phyloP scores from a whole-genome alignment of 75 land plant species.

The Selaginella tamariscina region DNA sequence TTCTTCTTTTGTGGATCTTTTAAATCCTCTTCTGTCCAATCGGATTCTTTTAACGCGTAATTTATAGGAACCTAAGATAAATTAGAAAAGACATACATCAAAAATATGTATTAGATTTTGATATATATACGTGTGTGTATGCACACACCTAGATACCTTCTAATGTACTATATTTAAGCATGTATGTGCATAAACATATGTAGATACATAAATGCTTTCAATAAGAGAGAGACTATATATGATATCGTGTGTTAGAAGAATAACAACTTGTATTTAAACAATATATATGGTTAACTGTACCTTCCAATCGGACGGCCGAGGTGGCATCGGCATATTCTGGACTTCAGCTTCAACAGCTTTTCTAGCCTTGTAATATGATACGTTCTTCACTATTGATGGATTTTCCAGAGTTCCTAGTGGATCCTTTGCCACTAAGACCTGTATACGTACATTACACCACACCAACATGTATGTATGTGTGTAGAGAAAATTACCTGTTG shows the following conservation, averaged over 20 bases:
- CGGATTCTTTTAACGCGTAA: constrained; percentile 48
- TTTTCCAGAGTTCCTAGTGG: constrained; percentile 66
- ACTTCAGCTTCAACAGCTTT: constrained; percentile 67
- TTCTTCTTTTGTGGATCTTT: constrained; percentile 49
- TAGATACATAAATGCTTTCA: no score
- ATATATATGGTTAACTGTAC: no score
- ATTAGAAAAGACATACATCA: not conserved
- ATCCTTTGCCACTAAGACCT: constrained; percentile 60
- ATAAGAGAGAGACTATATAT: not conserved
- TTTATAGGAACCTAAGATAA: not conserved
- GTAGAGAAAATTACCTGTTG: constrained; percentile 47
- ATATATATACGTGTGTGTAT: not conserved
- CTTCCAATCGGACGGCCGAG: constrained; percentile 74
- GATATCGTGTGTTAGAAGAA: not conserved
- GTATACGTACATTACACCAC: constrained; percentile 7
- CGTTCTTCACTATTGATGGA: constrained; percentile 61
- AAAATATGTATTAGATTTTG: not conserved
- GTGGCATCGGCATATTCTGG: constrained; percentile 59
- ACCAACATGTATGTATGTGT: not conserved
- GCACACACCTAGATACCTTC: not conserved
- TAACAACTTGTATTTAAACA: not conserved
- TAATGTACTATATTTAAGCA: not conserved
- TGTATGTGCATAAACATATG: not conserved
- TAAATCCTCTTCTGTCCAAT: constrained; percentile 59
- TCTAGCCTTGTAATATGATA: constrained; percentile 73